These are phyloP conservation scores for Termitomyces sp. DNA, from an alignment of 1,284 basidiomycete genomes.

Conservation along the genomic window DNA sequence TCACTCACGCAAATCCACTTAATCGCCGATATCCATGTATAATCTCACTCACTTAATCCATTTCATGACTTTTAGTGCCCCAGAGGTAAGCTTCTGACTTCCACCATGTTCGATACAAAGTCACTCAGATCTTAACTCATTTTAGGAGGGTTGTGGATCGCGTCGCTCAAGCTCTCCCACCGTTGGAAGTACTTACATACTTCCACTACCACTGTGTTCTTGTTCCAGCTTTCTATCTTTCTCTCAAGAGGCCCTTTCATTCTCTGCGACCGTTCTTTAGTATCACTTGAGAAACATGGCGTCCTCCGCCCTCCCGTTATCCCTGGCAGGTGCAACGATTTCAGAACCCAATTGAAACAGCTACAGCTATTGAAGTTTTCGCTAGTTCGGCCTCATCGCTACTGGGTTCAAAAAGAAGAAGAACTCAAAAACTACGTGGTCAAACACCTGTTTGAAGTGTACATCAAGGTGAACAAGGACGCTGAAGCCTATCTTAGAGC, in stretches of 20 bases:
- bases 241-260: slow-evolving; percentile 16
- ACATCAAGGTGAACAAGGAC: slow-evolving; percentile 91
- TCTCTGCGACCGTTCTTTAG: slow-evolving; percentile 9
- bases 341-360: neutral
- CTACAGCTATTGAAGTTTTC: neutral
- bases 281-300: slow-evolving; percentile 18
- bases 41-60: no score
- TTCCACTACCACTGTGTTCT: no score
- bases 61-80: no score
- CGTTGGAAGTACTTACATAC: no score
- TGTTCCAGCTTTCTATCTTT: slow-evolving; percentile 24
- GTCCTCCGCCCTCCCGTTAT: slow-evolving; percentile 41
- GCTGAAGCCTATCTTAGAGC: slow-evolving; percentile 69
- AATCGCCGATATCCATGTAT: no score
- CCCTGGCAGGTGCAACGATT: slow-evolving; percentile 56
- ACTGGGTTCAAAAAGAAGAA: slow-evolving; percentile 87
- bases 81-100: no score
- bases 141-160: no score
- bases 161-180: no score
- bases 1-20: no score
- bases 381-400: slow-evolving; percentile 81
- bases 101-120: no score
- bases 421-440: slow-evolving; percentile 86
- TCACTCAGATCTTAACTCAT: no score
- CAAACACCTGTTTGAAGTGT: slow-evolving; percentile 92